Conservation (phyloP, 2,329 filamentous ascomycete genomes). For the Microsporum canis region DNA sequence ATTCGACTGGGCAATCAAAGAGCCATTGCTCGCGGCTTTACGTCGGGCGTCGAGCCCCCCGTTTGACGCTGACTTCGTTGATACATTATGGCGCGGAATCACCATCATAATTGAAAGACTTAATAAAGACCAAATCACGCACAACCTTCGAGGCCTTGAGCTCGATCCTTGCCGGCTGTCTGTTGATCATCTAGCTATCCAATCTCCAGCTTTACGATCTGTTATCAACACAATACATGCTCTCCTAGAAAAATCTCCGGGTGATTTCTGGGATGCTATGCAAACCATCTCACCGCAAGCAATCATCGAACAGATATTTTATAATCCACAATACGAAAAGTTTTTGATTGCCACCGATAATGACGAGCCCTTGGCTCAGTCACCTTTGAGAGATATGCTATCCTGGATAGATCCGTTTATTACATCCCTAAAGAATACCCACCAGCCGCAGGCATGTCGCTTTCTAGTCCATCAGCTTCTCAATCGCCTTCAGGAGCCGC, state of each 20-base stretch:
- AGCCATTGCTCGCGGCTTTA: slow-evolving; percentile 58
- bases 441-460: slow-evolving; percentile 68
- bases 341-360: slow-evolving; percentile 42
- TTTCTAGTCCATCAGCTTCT: slow-evolving; percentile 68
- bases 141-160: slow-evolving; percentile 68
- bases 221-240: slow-evolving; percentile 59
- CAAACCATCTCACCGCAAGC: slow-evolving; percentile 66
- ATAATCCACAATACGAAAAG: slow-evolving; percentile 55
- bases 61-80: slow-evolving; percentile 44
- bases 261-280: slow-evolving; percentile 80
- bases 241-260: slow-evolving; percentile 63
- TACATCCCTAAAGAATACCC: slow-evolving; percentile 61
- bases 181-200: slow-evolving; percentile 55
- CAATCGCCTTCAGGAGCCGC: slow-evolving; percentile 39
- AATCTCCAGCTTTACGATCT: slow-evolving; percentile 52
- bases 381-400: slow-evolving; percentile 52
- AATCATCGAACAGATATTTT: slow-evolving; percentile 74
- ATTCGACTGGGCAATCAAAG: slow-evolving; percentile 79
- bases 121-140: slow-evolving; percentile 61
- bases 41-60: slow-evolving; percentile 48
- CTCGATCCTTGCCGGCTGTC: slow-evolving; percentile 52
- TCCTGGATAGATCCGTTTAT: slow-evolving; percentile 72
- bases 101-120: slow-evolving; percentile 62
- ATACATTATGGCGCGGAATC: slow-evolving; percentile 69
- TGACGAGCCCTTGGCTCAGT: slow-evolving; percentile 42